These are phyloP conservation scores for Thalassia testudinum DNA, from an alignment of 116 monocot species.

Conservation along the genomic window DNA sequence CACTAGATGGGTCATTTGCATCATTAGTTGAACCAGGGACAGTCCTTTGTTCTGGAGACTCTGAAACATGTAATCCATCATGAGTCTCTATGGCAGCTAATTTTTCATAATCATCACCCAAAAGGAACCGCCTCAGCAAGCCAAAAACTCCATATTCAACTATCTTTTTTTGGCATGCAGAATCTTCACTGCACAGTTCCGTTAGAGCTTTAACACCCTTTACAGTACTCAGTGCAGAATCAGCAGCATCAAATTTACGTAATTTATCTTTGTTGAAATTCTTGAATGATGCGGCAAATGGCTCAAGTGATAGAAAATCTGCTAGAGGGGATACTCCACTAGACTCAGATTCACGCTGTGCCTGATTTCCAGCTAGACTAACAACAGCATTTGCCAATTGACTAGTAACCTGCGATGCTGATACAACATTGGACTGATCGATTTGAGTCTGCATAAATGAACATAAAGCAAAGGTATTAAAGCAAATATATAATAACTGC, in stretches of 20 bases:
- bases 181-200: conserved; percentile 73
- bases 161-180: conserved; percentile 45
- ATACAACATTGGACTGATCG: conserved; percentile 63
- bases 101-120: conserved; percentile 88
- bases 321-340: conserved; percentile 28
- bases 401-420: conserved; percentile 56
- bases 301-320: conserved; percentile 76
- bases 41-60: conserved; percentile 31
- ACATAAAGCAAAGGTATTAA: neutral
- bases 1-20: conserved; percentile 52
- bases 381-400: conserved; percentile 61
- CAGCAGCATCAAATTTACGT: conserved; percentile 71
- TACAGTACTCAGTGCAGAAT: conserved; percentile 72
- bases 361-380: conserved; percentile 27
- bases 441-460: conserved; percentile 64
- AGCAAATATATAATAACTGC: too few relatives aligned
- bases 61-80: conserved; percentile 59
- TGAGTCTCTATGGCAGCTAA: conserved; percentile 83
- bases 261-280: conserved; percentile 48
- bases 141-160: conserved; percentile 62
- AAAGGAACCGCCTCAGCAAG: conserved; percentile 67
- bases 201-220: conserved; percentile 81
- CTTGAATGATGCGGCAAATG: conserved; percentile 46
- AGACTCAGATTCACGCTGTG: conserved; percentile 35
- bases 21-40: conserved; percentile 16